Evolutionary conservation across 1,139 yeast genomes (phyloP).

Genomic region (Debaryomyces fabryi): DNA sequence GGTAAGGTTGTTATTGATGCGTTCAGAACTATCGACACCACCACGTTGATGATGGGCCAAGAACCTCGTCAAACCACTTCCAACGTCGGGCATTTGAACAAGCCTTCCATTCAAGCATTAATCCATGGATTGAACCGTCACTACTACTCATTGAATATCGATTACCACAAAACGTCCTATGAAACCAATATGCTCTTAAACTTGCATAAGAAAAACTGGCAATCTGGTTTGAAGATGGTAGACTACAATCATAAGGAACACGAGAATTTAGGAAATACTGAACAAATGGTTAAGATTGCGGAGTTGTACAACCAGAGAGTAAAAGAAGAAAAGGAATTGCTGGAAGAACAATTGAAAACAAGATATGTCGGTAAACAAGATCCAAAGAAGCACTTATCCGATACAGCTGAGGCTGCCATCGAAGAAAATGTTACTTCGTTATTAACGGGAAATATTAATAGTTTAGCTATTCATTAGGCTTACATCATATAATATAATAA

Average conservation of each 20-base stretch:
- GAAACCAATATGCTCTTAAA: constrained; percentile 95
- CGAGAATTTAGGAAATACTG: constrained; percentile 70
- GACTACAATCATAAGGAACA: constrained; percentile 82
- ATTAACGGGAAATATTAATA: constrained; percentile 85
- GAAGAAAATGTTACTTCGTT: constrained; percentile 90
- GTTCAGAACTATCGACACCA: constrained; percentile 88
- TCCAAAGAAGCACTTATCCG: constrained; percentile 95
- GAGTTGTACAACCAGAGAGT: constrained; percentile 88
- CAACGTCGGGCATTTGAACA: constrained; percentile 91
- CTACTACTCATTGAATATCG: constrained; percentile 92
- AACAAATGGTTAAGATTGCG: constrained; percentile 86
- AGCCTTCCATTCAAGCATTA: constrained; percentile 97
- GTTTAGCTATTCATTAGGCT: constrained; percentile 69
- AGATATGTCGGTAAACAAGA: constrained; percentile 98
- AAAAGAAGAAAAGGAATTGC: constrained; percentile 86
- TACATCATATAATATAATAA: neutral
- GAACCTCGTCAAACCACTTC: constrained; percentile 99
- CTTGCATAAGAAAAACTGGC: constrained; percentile 96
- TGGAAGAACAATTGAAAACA: constrained; percentile 88
- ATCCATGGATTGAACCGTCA: constrained; percentile 97
- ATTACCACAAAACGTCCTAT: constrained; percentile 87
- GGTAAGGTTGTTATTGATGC: constrained; percentile 99
- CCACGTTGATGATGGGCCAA: constrained; percentile 90
- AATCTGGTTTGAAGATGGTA: constrained; percentile 79
- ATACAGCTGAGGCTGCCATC: constrained; percentile 80